phyloP scores from a whole-genome alignment of 148 eudicot species.

The Arbutus unedo region DNA sequence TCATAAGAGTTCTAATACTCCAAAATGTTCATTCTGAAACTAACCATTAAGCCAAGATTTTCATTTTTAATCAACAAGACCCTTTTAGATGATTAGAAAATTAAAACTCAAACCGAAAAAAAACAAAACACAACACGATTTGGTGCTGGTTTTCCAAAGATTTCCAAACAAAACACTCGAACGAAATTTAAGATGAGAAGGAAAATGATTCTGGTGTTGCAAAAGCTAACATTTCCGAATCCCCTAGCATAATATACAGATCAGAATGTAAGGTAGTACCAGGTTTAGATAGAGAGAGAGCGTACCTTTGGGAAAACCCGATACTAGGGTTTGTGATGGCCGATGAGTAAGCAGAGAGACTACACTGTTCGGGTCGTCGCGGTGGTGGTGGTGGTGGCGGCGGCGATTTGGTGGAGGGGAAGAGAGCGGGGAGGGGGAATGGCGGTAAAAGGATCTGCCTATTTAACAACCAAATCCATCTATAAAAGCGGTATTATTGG shows the following conservation, averaged over 20 bases:
- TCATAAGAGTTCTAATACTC: neutral
- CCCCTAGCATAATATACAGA: neutral
- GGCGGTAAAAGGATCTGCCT: no score
- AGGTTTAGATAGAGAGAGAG: neutral
- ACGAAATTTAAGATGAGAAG: neutral
- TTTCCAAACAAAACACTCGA: neutral
- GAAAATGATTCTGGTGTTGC: neutral
- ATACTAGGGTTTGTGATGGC: slow-evolving; percentile 22
- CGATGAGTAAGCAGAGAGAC: neutral
- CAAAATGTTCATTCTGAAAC: neutral
- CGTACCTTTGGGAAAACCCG: slow-evolving; percentile 24
- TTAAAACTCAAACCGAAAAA: neutral
- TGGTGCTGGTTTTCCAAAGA: neutral
- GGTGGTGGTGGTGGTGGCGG: no score
- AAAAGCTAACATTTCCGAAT: neutral
- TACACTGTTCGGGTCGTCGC: no score
- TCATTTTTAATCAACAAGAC: neutral
- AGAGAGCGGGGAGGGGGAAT: no score
- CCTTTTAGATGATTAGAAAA: neutral
- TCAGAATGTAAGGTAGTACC: slow-evolving; percentile 6
- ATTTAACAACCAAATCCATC: no score
- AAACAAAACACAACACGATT: neutral
- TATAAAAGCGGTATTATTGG: no score
- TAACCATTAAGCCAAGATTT: neutral
- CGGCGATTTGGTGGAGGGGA: no score